phyloP scores from a whole-genome alignment of 495 filamentous ascomycete species.

The Lindgomyces ingoldianus region DNA sequence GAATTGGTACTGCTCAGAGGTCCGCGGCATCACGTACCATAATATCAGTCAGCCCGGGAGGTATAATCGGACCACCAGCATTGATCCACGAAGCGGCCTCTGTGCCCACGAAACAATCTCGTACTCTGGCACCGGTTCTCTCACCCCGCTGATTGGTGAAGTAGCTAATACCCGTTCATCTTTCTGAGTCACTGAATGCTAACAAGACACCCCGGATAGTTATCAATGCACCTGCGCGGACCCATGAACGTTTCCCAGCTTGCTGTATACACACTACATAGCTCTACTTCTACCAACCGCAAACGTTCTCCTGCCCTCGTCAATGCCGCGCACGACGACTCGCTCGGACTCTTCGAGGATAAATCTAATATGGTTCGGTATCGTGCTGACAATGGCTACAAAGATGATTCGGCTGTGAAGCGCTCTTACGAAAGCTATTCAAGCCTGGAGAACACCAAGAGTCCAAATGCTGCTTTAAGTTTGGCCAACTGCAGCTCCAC shows the following conservation, averaged over 20 bases:
- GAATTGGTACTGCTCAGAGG: constrained; percentile 61
- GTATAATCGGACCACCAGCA: constrained; percentile 61
- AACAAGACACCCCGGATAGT: constrained; percentile 46
- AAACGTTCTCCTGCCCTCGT: neutral
- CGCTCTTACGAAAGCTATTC: neutral
- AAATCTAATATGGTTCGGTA: no score
- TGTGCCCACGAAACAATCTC: constrained; percentile 50
- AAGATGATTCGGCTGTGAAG: neutral
- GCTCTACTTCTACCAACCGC: neutral
- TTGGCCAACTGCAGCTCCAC: neutral
- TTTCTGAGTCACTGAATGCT: neutral
- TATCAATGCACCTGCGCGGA: constrained; percentile 70
- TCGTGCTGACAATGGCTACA: neutral
- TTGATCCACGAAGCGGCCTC: constrained; percentile 56
- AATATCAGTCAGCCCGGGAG: constrained; percentile 58
- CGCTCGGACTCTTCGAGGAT: constrained; percentile 7
- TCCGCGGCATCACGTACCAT: constrained; percentile 60
- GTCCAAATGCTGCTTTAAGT: neutral
- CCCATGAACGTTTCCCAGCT: constrained; percentile 63
- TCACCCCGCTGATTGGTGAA: constrained; percentile 67
- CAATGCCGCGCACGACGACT: constrained; percentile 34
- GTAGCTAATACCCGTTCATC: constrained; percentile 48
- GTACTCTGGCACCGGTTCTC: constrained; percentile 54
- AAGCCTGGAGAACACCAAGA: neutral
- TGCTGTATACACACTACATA: constrained; percentile 59